Evolutionary conservation across 2,329 filamentous ascomycete species (phyloP), one percentile per base, ranked within the genome.

Genomic region (Nigrospora oryzae): DNA sequence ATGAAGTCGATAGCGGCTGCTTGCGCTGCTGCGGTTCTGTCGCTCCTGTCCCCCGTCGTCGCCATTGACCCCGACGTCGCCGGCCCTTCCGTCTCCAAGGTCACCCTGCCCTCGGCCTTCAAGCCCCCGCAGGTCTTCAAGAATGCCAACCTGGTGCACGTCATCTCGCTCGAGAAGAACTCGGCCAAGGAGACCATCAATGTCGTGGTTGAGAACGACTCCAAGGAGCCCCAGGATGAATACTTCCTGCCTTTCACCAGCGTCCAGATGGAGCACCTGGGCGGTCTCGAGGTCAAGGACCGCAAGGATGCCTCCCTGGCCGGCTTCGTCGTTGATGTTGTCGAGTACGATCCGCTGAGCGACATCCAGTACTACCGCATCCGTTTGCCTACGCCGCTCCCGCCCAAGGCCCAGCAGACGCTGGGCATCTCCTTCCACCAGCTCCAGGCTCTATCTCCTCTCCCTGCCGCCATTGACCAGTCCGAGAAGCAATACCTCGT

Each of bases 161-260:
- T 86, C 52, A 84, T 94, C 60, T 95, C 95, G 54, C 69, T 96
- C 47, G 91, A 97, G 68, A 97, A 96, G 74, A 86, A 82, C 54
- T 97, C 93, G 59, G 82, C 83, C 45, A 84, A 89, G 61, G 91
- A 97, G 67, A 85, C 83, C 13, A 81, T 96, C 74, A 96, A 97
- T 68, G 84, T 95, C n/a, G 75, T 95, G 42, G 81, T 98, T 51
- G 86, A 96, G 71, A 98, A 98, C 64, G 74, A 86, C 53, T 87
- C 84, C 59, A 75, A 77, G 49, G 71, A 83, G 53, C 77, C 89
- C 15, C 90, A 97, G 62, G 79, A 81, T 63, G 85, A 95, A 65
- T 98, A 98, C 75, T 97, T 84, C 65, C 59, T 98, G 43, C 87
- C 90, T 4, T 95, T 98, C 62, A 84, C 87, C 46, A 73, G 83